phyloP scores from a whole-genome alignment of 2,329 filamentous ascomycete genomes.

The Aspergillus niger region DNA sequence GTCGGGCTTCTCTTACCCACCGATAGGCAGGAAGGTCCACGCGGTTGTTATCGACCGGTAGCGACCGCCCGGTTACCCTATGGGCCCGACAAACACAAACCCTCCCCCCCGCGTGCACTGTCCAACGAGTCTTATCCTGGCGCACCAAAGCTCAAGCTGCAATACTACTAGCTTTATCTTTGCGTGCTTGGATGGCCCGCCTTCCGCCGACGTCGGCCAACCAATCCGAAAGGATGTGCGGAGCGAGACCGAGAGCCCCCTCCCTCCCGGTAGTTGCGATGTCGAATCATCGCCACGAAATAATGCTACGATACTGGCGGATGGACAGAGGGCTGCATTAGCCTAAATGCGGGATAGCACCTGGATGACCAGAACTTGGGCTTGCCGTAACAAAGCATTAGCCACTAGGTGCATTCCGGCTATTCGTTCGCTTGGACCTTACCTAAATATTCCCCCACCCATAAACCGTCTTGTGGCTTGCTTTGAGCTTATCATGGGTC shows the following conservation, averaged over 20 bases:
- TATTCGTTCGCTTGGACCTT: constrained; percentile 19
- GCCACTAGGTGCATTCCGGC: background rate
- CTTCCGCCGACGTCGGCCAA: background rate
- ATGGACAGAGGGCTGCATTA: background rate
- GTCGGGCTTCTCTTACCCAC: background rate
- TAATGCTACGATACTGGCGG: background rate
- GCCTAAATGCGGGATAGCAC: background rate
- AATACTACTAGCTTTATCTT: background rate
- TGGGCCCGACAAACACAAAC: background rate
- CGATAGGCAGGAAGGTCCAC: constrained; percentile 9
- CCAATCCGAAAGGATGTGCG: background rate
- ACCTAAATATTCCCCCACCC: background rate
- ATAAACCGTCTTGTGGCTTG: background rate
- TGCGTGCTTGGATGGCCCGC: background rate
- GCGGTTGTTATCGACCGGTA: constrained; percentile 8
- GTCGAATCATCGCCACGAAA: background rate
- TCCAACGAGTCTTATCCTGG: constrained; percentile 1
- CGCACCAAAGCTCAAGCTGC: background rate
- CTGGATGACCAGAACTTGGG: background rate
- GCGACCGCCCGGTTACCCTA: constrained; percentile 7
- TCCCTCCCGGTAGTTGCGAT: background rate
- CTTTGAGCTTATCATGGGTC: background rate
- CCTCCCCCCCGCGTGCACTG: constrained; percentile 11
- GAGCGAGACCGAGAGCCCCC: background rate
- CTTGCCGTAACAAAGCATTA: background rate